Base-by-base conservation (phyloP, 805 yeast species). In the Scheffersomyces ergatensis region DNA sequence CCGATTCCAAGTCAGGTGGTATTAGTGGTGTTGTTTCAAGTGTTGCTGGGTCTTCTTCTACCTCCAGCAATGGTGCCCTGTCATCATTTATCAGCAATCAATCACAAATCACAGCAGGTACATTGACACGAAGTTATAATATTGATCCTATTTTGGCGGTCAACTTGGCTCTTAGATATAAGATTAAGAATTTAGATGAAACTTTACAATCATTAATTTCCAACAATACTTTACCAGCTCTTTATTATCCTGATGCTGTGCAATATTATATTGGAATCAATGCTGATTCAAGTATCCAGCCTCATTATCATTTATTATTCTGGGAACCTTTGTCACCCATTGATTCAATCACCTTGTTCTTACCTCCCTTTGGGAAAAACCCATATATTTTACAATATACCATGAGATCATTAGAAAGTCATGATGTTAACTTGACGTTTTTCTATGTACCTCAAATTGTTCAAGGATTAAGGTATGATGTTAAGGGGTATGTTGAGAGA, bases 391-490 rank as follows among this genome's bases (percentile, higher is more conserved):
- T 88, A 44, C 99, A 93, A 63, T 93, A 83, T 57, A 84, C 96
- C 12, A 85, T 92, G 85, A 75, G 95, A 51, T 85, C 97, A 0
- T 67, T 93, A 47, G 97, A 89, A 59, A 74, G 81, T 16, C 95
- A 88, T 54, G 96, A 89, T 54, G 89, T 88, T 27, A 85, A 86
- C 52, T 67, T 85, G 46, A 88, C 97, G 0, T 93, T 95, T 68
- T 93, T 95, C 61, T 93, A 95, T 56, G 98, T 93, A 39, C 99
- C 99, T 2, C 99, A 93, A 60, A 89, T 93, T 62, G 99, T 93
- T 16, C 99, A 93, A 65, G 77, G 88, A 47, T 72, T 93, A 50
- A 77, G 98, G 48, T 83, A 83, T 58, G 99, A 93, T 58, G 63
- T 63, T 9, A 69, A 78, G 34, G 98, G 97, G 0, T 90, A 89